phyloP scores from a whole-genome alignment of 805 yeast species.

The Cephaloascus albidus region DNA sequence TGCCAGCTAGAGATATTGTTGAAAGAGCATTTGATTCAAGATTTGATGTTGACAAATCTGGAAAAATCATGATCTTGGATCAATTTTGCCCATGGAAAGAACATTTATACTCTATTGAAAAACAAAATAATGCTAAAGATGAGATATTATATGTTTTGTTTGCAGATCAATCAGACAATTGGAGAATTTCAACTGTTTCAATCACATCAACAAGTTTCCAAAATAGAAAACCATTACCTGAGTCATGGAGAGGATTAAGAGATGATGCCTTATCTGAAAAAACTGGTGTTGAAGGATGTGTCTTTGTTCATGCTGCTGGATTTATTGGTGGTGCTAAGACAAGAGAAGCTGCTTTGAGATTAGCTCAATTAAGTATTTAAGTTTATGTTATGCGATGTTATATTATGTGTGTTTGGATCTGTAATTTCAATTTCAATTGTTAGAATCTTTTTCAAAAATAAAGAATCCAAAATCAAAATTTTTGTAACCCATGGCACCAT shows the following conservation, averaged over 20 bases:
- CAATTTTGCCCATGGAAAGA: constrained; percentile 93
- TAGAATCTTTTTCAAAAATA: no score
- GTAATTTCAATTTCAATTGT: no score
- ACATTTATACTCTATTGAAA: constrained; percentile 71
- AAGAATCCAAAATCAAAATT: no score
- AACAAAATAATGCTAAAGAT: constrained; percentile 42
- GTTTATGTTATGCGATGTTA: neutral
- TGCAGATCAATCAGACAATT: constrained; percentile 57
- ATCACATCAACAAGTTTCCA: constrained; percentile 68
- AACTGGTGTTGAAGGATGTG: constrained; percentile 79
- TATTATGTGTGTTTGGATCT: neutral
- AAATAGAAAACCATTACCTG: constrained; percentile 82
- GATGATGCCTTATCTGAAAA: constrained; percentile 70
- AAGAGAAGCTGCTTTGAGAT: constrained; percentile 62
- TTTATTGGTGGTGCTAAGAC: constrained; percentile 93
- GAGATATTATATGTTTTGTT: constrained; percentile 70
- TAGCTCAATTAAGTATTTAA: constrained; percentile 40
- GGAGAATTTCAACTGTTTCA: constrained; percentile 94
- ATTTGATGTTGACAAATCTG: constrained; percentile 51
- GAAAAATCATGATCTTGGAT: constrained; percentile 66
- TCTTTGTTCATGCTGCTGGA: constrained; percentile 93
- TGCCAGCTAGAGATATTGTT: constrained; percentile 81
- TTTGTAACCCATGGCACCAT: no score
- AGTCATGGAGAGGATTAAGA: constrained; percentile 90
- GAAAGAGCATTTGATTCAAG: constrained; percentile 59